Base-by-base conservation (phyloP, 768 basidiomycete genomes). In the Boletus barrowsii region DNA sequence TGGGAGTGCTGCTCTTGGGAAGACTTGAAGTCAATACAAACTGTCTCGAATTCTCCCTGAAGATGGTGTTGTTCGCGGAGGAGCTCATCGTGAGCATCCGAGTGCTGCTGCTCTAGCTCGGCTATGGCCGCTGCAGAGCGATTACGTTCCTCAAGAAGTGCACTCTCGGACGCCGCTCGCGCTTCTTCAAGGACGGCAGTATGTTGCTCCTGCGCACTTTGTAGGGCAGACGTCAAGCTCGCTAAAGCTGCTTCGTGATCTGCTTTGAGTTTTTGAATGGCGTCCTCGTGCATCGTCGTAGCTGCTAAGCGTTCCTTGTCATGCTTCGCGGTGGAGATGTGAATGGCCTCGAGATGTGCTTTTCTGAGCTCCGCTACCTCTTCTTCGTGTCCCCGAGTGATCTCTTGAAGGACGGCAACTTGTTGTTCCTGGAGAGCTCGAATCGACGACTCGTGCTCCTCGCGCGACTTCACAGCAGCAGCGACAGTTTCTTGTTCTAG, bases 341-440 rank as follows among this genome's bases (percentile, higher is more conserved):
- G 60, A 29, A 86, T 59, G 3, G 70, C 72, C 9, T 67, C 59
- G 17, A 76, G 69, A 61, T 90, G 85, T 5, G 73, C 67, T 8
- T 68, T 68, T 64, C 79, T 77, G 55, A 88, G 65, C 30, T 74
- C 67, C 8, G 73, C 66, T n/a, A 82, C 55, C 42, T 86, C 83
- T 54, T 77, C 78, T 44, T 81, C 75, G 59, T 90, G 85, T 10
- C 75, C 75, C 35, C 70, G 76, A 58, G 82, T 79, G 33, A 86
- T 61, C 53, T 84, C 82, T 48, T 77, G 71, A 9, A 91, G 72
- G 40, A 82, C 68, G 2, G 67, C 60, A 6, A 79, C 76, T 47
- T 89, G 83, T 56, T 83, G 79, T 62, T 83, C 79, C 64, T 80
- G 78, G 30, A 82, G 71, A 26, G 68, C 60, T 42, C 71, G 74